Conservation (phyloP, 2,329 filamentous ascomycete genomes). For the Claviceps africana region DNA sequence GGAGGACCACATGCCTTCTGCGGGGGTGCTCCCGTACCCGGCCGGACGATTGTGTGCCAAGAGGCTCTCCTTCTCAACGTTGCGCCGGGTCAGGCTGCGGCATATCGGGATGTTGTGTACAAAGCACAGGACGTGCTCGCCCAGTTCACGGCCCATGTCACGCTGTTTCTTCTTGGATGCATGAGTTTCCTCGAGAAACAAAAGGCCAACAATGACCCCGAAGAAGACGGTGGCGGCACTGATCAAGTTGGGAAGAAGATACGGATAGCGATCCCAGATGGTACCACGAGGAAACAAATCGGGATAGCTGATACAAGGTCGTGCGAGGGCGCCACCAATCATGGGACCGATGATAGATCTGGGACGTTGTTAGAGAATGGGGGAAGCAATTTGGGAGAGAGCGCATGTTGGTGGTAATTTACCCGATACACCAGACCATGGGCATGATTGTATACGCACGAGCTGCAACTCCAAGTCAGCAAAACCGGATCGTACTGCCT, state of each 20-base stretch:
- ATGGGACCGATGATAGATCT: constrained; percentile 85
- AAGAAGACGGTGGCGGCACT: constrained; percentile 65
- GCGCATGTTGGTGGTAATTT: constrained; percentile 20
- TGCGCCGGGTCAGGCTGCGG: constrained; percentile 22
- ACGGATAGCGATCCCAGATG: constrained; percentile 77
- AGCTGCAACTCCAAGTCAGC: constrained; percentile 31
- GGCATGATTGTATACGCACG: constrained; percentile 96
- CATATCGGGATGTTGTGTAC: constrained; percentile 20
- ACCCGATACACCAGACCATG: constrained; percentile 93
- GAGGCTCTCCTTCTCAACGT: constrained; percentile 47
- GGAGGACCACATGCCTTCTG: not conserved
- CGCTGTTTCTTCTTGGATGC: constrained; percentile 60
- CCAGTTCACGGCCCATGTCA: constrained; percentile 65
- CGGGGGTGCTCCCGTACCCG: constrained; percentile 47
- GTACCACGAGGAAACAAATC: constrained; percentile 55
- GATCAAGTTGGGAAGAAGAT: constrained; percentile 83
- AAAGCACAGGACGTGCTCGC: constrained; percentile 50
- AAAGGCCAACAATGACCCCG: constrained; percentile 62
- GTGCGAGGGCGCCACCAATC: constrained; percentile 78
- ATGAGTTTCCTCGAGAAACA: constrained; percentile 93
- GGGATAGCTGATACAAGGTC: constrained; percentile 75
- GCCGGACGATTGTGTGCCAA: constrained; percentile 47
- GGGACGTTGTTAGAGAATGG: constrained; percentile 5
- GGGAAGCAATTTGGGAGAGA: not conserved
- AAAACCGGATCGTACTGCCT: not conserved